A percentile compares a stretch with the other conserved stretches of the same genome.
Evolutionary conservation across 2,329 filamentous ascomycete genomes (phyloP).

Genomic region (Aplosporella prunicola): DNA sequence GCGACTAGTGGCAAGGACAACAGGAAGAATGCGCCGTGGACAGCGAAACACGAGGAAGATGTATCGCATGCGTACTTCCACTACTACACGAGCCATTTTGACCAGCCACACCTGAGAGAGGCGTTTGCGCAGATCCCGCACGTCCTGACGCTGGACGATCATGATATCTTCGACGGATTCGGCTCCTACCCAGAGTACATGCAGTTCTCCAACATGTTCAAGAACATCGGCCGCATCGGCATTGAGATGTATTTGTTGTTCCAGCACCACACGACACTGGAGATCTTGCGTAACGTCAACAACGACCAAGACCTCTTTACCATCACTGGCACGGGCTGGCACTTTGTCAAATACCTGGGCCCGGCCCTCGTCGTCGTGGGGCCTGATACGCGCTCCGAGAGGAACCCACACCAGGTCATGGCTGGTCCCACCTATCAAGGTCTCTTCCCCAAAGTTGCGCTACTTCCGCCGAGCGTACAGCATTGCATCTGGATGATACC

Average conservation of each 20-base stretch:
- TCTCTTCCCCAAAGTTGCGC: constrained; percentile 89
- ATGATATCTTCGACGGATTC: constrained; percentile 97
- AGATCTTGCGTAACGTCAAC: constrained; percentile 80
- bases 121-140: constrained; percentile 97
- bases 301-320: constrained; percentile 91
- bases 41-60: constrained; percentile 88
- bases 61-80: constrained; percentile 96
- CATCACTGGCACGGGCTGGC: constrained; percentile 94
- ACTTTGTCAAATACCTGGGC: constrained; percentile 94
- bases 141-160: constrained; percentile 85
- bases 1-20: constrained; percentile 88
- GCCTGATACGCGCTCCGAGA: constrained; percentile 82
- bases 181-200: constrained; percentile 97
- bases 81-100: constrained; percentile 97
- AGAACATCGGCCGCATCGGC: constrained; percentile 90
- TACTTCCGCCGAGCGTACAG: constrained; percentile 83
- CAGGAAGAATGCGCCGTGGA: constrained; percentile 83
- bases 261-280: constrained; percentile 93
- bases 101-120: constrained; percentile 88
- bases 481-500: constrained; percentile 96
- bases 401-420: constrained; percentile 84
- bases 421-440: constrained; percentile 96
- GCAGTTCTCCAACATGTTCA: constrained; percentile 96
- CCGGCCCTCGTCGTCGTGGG: constrained; percentile 85
- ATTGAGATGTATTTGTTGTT: constrained; percentile 98